Evolutionary conservation across 805 yeast species (phyloP), one percentile per base, ranked within the genome.

Genomic region (Metschnikowia kunwiensis): DNA sequence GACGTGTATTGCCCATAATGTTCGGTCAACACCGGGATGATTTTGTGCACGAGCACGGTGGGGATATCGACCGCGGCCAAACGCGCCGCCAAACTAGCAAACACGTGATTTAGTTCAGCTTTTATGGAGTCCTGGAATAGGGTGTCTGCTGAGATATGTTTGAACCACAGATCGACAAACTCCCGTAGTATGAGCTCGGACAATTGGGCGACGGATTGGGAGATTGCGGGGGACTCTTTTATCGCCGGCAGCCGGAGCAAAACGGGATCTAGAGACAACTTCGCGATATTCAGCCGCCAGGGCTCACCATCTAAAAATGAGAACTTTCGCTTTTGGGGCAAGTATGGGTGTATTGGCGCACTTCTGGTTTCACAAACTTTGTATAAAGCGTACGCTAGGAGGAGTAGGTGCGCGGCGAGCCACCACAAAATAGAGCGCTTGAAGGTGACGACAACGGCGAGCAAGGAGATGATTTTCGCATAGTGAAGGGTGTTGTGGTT

Each of bases 11-110:
- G 61, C 6, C 65, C 60, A 40, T 82, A 72, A 54, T 88, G 95
- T 9, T 70, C 74, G 1, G 85, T 80, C 1, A 86, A 5, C 1
- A 81, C 48, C 0, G 96, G 96, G 5, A 85, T 37, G 0, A 85
- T 23, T 29, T 70, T 70, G 20, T 77, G 60, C 1, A 86, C 79
- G 3, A 83, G 42, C 20, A 86, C 52, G 27, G 70, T 70, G 1
- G 87, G 68, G 14, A 75, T 58, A 49, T 86, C 86, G 1, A 78
- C 39, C 0, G 53, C 49, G 0, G 43, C 51, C 1, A 80, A 39
- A 20, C 82, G 57, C 4, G 44, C 40, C 17, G 70, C 69, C 6
- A 87, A 34, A 13, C 59, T 59, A 7, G 44, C 47, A 1, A 78
- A 51, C 0, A 74, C 72, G 2, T 44, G 32, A 7, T 70, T 60